Evolutionary conservation across 768 basidiomycete genomes (phyloP).

Genomic region (Termitomyces eurrhizus): DNA sequence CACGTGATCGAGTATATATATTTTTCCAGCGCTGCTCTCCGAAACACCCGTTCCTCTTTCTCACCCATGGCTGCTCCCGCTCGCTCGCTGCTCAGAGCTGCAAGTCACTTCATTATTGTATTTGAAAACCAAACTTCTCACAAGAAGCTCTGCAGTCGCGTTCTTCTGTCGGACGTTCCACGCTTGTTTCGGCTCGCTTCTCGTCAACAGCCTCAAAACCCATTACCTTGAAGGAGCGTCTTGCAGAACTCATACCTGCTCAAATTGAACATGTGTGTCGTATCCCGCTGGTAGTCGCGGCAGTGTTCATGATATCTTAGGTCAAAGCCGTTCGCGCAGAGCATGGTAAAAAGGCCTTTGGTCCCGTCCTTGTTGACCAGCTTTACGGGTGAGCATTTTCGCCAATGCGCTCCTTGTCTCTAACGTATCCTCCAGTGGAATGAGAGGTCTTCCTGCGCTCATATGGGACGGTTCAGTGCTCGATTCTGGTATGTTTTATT

Average conservation of each 20-base stretch:
- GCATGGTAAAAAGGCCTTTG: constrained; percentile 92
- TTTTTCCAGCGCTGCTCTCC: constrained; percentile 12
- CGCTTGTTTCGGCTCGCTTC: constrained; percentile 49
- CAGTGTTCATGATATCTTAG: constrained; percentile 31
- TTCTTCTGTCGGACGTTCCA: constrained; percentile 39
- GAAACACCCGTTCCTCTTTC: constrained; percentile 9
- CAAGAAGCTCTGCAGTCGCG: constrained; percentile 38
- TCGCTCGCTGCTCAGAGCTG: constrained; percentile 34
- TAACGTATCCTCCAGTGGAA: constrained; percentile 48
- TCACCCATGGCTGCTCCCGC: constrained; percentile 39
- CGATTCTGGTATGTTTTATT: constrained; percentile 64
- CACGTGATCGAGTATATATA: constrained; percentile 22
- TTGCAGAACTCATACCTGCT: constrained; percentile 89
- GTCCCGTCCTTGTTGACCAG: constrained; percentile 87
- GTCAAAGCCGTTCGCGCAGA: constrained; percentile 80
- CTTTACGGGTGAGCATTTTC: constrained; percentile 66
- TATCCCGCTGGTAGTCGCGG: background rate
- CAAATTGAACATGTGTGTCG: constrained; percentile 67
- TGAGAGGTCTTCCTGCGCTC: constrained; percentile 87
- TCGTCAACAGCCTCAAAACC: constrained; percentile 65
- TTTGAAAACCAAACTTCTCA: constrained; percentile 4
- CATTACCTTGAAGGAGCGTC: constrained; percentile 84
- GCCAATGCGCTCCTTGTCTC: background rate
- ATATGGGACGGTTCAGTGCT: constrained; percentile 99
- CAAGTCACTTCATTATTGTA: constrained; percentile 21